Evolutionary conservation across 352 stramenopile species (phyloP).

Genomic region (Phytophthora brassicae): DNA sequence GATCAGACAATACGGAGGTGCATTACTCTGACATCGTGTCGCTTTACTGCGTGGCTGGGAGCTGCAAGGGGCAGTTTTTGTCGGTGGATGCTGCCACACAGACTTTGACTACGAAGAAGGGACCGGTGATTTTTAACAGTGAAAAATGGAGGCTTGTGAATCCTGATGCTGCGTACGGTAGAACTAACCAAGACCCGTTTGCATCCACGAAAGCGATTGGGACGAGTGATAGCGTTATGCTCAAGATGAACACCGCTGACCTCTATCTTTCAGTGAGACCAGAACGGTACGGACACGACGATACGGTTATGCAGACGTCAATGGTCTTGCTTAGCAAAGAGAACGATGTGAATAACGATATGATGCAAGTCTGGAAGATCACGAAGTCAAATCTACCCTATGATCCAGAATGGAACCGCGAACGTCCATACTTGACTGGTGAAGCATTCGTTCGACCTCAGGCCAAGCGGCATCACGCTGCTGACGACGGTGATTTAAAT

Average conservation of each 20-base stretch:
- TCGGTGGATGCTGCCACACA: constrained; percentile 65
- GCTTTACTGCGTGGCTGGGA: constrained; percentile 71
- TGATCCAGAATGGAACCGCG: constrained; percentile 83
- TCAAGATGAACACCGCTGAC: constrained; percentile 68
- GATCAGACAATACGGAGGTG: constrained; percentile 65
- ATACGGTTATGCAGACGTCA: constrained; percentile 8
- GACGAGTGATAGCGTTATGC: constrained; percentile 74
- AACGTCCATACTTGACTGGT: constrained; percentile 78
- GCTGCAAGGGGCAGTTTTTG: constrained; percentile 71
- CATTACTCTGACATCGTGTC: constrained; percentile 78
- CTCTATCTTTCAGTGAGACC: constrained; percentile 50
- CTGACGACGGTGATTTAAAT: constrained; percentile 49
- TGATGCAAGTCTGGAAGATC: constrained; percentile 75
- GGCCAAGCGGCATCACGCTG: constrained; percentile 40
- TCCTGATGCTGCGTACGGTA: constrained; percentile 29
- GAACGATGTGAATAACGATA: constrained; percentile 51
- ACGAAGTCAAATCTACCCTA: constrained; percentile 89
- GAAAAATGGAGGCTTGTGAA: constrained; percentile 85
- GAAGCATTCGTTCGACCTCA: constrained; percentile 59
- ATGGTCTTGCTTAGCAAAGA: constrained; percentile 49
- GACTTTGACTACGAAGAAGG: constrained; percentile 66
- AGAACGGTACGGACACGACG: constrained; percentile 18
- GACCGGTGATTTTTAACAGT: constrained; percentile 69
- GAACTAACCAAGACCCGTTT: constrained; percentile 41
- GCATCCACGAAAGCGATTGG: constrained; percentile 48